These are phyloP conservation scores for Exophiala spinifera DNA, from an alignment of 2,329 filamentous ascomycete genomes.

Conservation along the genomic window DNA sequence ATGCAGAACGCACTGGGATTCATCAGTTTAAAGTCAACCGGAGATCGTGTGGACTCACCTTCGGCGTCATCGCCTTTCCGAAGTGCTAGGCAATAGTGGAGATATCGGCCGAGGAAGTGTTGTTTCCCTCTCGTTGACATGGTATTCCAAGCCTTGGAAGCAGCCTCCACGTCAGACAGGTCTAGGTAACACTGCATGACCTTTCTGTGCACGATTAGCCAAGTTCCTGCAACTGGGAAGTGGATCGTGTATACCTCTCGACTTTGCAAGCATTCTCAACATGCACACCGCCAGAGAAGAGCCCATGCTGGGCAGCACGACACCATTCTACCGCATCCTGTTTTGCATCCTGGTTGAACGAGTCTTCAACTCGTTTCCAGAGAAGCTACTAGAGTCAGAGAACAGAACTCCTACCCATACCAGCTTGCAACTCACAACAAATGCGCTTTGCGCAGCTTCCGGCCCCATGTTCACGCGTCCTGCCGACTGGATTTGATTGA, in stretches of 20 bases:
- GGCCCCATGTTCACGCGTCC: slow-evolving; percentile 52
- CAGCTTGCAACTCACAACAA: slow-evolving; percentile 37
- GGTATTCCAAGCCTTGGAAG: slow-evolving; percentile 53
- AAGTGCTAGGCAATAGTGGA: slow-evolving; percentile 72
- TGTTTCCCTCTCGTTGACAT: slow-evolving; percentile 63
- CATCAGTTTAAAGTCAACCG: background rate
- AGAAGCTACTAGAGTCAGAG: slow-evolving; percentile 56
- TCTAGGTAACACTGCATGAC: slow-evolving; percentile 67
- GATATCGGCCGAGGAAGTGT: slow-evolving; percentile 48
- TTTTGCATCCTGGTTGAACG: slow-evolving; percentile 53
- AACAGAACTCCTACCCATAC: background rate
- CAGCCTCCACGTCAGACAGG: slow-evolving; percentile 53
- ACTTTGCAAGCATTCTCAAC: slow-evolving; percentile 66
- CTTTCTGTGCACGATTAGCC: slow-evolving; percentile 53
- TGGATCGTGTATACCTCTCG: slow-evolving; percentile 46
- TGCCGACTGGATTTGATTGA: slow-evolving; percentile 44
- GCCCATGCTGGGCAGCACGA: slow-evolving; percentile 59
- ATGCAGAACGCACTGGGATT: slow-evolving; percentile 10
- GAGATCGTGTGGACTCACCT: background rate
- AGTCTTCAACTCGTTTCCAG: slow-evolving; percentile 72
- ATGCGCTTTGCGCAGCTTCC: slow-evolving; percentile 54
- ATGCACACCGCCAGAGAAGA: slow-evolving; percentile 63
- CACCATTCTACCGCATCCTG: slow-evolving; percentile 68
- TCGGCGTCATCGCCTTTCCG: slow-evolving; percentile 50
- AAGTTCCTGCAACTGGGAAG: slow-evolving; percentile 30